Base-by-base conservation (phyloP, 1,139 yeast genomes). In the Taphrina confusa region DNA sequence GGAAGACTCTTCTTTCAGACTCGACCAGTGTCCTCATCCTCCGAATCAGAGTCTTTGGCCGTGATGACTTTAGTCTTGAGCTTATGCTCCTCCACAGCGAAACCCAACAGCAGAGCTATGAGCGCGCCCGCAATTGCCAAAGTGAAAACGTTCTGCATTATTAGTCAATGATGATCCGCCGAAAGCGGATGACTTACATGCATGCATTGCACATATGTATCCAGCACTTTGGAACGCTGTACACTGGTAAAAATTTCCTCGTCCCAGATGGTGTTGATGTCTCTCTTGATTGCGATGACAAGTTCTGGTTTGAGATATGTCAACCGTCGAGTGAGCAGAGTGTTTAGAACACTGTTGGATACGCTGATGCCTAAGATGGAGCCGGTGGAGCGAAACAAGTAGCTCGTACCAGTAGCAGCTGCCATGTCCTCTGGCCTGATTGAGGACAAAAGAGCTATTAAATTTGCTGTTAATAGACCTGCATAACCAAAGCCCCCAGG, bases 401-500 rank as follows among this genome's bases (percentile, higher is more conserved):
- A 65, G 44, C 63, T 62, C 23, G 65, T 61, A 14, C 66, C 67
- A 3, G 66, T 65, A 1, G 67, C 67, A 25, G 65, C 65, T 3
- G 66, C 67, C 36, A 65, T 65, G 30, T 64, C 66, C 6, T 39
- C 63, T 9, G 37, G 23, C 14, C 39, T 46, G 4, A 47, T 25
- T 6, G 56, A 20, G n/a, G 50, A 36, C 27, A 59, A 34, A 1
- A 59, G 40, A 4, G 62, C 62, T 27, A 59, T 45, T 14, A 59
- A 37, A 1, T 61, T 59, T 12, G 56, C 46, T 1, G 62, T 59
- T 18, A 59, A 14, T 14, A 45, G 31, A 20, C 49, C 55, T 12
- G 57, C 62, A 42, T 63, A 65, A 1, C 67, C 67, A 28, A 65
- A 60, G 44, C 66, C 67, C 8, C 65, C 62, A 1, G 65, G 66